Base-by-base conservation (phyloP, 2,329 filamentous ascomycete species). In the Sporothrix globosa region DNA sequence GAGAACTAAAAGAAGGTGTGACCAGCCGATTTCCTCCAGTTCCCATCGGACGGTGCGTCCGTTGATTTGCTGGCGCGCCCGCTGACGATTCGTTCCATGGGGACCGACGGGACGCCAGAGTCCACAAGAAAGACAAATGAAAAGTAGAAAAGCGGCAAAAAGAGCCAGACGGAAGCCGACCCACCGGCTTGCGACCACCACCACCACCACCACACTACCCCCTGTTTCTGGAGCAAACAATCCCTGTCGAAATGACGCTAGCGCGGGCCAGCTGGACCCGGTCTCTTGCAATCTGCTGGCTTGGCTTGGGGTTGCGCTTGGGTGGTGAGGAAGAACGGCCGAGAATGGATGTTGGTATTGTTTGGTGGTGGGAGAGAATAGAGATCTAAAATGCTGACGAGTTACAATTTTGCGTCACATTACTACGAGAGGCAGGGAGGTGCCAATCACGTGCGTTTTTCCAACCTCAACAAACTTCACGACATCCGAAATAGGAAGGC, bases 201-300 rank as follows among this genome's bases (percentile, higher is more conserved):
- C 41, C 41, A 44, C 41, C 11, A 13, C 11, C 11, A 13, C 41
- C 41, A 44, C 11, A 44, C 39, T 21, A 11, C 21, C 46, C 53
- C 63, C 44, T 66, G 61, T 66, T 46, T 53, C 21, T 50, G 67
- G 39, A 58, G 52, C 50, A 27, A 39, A 46, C 41, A 13, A 46
- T 41, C 53, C 67, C 67, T 69, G 67, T 61, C 41, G 54, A 50
- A 69, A 60, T 69, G 67, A 52, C 67, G 67, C 67, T 69, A 69
- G 66, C 52, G 50, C 52, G 21, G 44, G 10, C 67, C 27, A 68
- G 39, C 67, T 50, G 13, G 61, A 46, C 39, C 60, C 50, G 63
- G 27, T 30, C 13, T n/a, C 24, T 46, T 58, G 53, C 41, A 58
- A 58, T 68, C 53, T 67, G 50, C 50, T 65, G 24, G 13, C 34